These are phyloP conservation scores for Gossypium anomalum DNA, from an alignment of 345 rosid genomes.

Conservation along the genomic window DNA sequence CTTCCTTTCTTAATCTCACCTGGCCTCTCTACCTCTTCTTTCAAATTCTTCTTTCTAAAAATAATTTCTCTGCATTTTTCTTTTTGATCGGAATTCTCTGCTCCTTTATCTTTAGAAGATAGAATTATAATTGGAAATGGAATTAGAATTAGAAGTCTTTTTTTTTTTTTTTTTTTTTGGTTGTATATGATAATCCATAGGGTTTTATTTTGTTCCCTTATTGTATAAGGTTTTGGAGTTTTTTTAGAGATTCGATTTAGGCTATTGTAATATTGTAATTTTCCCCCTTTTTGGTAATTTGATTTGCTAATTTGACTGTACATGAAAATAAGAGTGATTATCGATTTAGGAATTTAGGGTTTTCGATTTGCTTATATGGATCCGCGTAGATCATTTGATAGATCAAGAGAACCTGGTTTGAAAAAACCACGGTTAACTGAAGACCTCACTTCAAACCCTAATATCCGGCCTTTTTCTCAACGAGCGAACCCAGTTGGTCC, in stretches of 20 bases:
- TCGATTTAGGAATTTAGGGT: constrained; percentile 19
- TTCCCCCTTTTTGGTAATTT: background rate
- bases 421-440: constrained; percentile 57
- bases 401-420: constrained; percentile 65
- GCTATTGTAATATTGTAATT: background rate
- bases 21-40: too few species aligned
- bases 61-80: too few species aligned
- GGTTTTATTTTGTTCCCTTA: background rate
- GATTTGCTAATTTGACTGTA: background rate
- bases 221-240: background rate
- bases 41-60: too few species aligned
- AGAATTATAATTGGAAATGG: too few species aligned
- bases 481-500: constrained; percentile 35
- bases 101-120: background rate
- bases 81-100: background rate
- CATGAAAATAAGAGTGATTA: constrained; percentile 2
- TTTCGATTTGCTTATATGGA: constrained; percentile 47
- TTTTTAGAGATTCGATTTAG: background rate
- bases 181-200: background rate
- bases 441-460: constrained; percentile 31
- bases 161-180: background rate
- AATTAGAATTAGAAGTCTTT: background rate
- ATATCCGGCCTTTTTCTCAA: constrained; percentile 24
- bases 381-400: constrained; percentile 75
- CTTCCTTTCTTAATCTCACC: too few species aligned